phyloP scores from a whole-genome alignment of 148 eudicot species.

The Fagopyrum homotropicum region DNA sequence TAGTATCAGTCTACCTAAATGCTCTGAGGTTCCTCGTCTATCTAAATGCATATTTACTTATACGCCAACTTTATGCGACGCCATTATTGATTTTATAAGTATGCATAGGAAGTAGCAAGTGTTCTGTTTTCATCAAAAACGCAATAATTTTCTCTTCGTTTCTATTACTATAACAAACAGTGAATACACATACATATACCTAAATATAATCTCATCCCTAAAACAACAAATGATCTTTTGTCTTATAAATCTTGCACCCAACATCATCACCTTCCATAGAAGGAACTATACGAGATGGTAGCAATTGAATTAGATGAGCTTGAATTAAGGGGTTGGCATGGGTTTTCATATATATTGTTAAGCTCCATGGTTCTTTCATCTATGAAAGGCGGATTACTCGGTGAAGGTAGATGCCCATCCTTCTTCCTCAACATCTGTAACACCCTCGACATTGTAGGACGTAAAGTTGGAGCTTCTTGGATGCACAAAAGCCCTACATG shows the following conservation, averaged over 20 bases:
- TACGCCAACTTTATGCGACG: too few relatives aligned
- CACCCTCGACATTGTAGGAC: slow-evolving; percentile 51
- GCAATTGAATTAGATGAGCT: slow-evolving; percentile 27
- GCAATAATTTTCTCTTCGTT: neutral
- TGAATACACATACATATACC: neutral
- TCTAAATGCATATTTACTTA: too few relatives aligned
- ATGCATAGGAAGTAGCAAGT: too few relatives aligned
- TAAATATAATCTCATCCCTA: neutral
- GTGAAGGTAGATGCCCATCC: slow-evolving; percentile 40
- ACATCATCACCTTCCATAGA: slow-evolving; percentile 27
- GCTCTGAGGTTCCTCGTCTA: too few relatives aligned
- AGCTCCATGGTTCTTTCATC: slow-evolving; percentile 47
- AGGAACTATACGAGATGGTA: slow-evolving; percentile 23
- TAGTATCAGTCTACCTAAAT: too few relatives aligned
- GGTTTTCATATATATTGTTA: slow-evolving; percentile 20
- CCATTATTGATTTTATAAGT: too few relatives aligned
- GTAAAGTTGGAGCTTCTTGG: slow-evolving; percentile 41
- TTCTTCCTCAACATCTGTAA: slow-evolving; percentile 44
- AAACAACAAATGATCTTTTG: neutral
- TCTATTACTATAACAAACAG: neutral
- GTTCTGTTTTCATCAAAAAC: neutral
- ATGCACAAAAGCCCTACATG: slow-evolving; percentile 57
- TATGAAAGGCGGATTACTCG: slow-evolving; percentile 44
- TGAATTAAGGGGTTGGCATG: slow-evolving; percentile 16
- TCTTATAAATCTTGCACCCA: neutral